Evolutionary conservation across 2,329 filamentous ascomycete genomes (phyloP).

Genomic region (Cladosporium sp.): DNA sequence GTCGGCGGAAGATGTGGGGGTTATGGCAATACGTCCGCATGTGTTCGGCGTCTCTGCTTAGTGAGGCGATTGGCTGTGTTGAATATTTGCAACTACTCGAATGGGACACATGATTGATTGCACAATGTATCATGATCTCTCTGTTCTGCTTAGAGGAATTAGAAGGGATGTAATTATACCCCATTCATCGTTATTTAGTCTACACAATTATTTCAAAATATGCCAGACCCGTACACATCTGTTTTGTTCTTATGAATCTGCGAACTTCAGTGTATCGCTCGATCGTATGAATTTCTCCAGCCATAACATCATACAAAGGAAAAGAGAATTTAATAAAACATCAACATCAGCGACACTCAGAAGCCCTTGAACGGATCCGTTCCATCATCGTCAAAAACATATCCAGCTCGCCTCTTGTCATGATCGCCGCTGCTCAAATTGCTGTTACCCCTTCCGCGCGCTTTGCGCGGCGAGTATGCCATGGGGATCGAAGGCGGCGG

Average conservation of each 20-base stretch:
- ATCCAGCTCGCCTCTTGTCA: constrained; percentile 29
- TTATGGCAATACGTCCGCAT: too few relatives aligned
- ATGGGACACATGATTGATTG: too few relatives aligned
- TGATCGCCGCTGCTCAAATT: constrained; percentile 27
- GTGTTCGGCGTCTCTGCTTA: too few relatives aligned
- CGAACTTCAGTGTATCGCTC: neutral
- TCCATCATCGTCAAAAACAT: constrained; percentile 33
- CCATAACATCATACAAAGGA: neutral
- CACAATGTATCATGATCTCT: too few relatives aligned
- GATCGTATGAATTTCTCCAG: neutral
- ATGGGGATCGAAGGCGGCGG: neutral
- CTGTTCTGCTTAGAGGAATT: too few relatives aligned
- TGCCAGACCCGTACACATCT: too few relatives aligned
- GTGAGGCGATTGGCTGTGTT: too few relatives aligned
- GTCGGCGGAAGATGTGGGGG: too few relatives aligned
- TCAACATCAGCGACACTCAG: too few relatives aligned
- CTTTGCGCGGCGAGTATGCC: neutral
- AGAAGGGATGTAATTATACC: too few relatives aligned
- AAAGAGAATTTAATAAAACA: too few relatives aligned
- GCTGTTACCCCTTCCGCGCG: constrained; percentile 23
- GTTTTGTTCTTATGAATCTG: neutral
- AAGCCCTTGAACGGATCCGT: constrained; percentile 35
- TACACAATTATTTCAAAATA: neutral
- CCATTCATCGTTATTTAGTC: neutral
- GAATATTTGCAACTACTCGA: too few relatives aligned